Conservation (phyloP, 768 basidiomycete species). For the Psilocybe cyanescens region DNA sequence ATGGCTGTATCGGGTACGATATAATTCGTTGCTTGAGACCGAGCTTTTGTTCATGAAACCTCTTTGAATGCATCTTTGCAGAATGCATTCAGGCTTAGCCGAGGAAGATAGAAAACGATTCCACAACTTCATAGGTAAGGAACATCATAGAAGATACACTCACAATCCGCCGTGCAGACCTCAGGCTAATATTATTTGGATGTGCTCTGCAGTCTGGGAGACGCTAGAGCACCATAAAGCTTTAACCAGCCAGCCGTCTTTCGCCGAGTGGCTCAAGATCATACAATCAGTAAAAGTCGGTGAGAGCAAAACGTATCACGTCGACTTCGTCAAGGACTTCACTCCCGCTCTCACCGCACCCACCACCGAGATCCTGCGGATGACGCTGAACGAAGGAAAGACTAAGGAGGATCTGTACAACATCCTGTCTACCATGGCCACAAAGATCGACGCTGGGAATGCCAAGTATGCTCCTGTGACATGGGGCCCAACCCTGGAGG, state of each 20-base stretch:
- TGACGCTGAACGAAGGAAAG: constrained; percentile 16
- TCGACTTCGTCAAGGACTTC: constrained; percentile 10
- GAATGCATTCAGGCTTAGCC: neutral
- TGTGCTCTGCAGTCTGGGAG: constrained; percentile 19
- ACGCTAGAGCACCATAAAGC: constrained; percentile 19
- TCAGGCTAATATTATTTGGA: neutral
- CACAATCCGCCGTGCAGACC: too few species aligned
- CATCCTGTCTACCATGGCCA: neutral
- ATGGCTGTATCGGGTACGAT: constrained; percentile 1
- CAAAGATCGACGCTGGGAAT: constrained; percentile 1
- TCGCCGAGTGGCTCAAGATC: constrained; percentile 6
- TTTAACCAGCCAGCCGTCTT: constrained; percentile 13
- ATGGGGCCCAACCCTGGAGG: constrained; percentile 16
- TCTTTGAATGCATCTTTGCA: neutral
- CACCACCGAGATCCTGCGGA: constrained; percentile 12
- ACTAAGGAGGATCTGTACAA: constrained; percentile 10
- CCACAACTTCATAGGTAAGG: neutral
- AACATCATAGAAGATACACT: neutral
- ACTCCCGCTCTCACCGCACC: constrained; percentile 11
- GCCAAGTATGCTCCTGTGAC: constrained; percentile 4
- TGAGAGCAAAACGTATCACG: constrained; percentile 5
- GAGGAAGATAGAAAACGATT: neutral
- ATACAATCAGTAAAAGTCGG: neutral
- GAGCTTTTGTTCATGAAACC: too few species aligned
- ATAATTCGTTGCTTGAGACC: too few species aligned